Evolutionary conservation across 441 rosid genomes (phyloP).

Genomic region (Mallotus repandus): DNA sequence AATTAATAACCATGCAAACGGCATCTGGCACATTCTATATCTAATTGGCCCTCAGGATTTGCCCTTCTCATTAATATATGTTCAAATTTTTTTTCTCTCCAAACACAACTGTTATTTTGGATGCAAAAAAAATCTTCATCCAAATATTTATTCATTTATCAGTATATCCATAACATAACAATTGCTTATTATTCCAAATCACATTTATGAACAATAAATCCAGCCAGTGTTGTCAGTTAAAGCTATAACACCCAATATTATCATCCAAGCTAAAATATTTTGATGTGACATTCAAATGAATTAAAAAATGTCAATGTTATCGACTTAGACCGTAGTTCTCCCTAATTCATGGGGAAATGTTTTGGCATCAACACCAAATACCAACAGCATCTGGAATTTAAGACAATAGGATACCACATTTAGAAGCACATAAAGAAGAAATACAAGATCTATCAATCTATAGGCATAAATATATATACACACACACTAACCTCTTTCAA

Average conservation of each 20-base stretch:
- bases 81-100: too few species aligned
- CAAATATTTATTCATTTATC: not conserved
- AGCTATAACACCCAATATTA: not conserved
- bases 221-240: not conserved
- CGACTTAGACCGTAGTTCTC: not conserved
- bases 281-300: not conserved
- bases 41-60: not conserved
- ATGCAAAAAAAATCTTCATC: not conserved
- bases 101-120: too few species aligned
- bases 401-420: not conserved
- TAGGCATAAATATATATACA: not conserved
- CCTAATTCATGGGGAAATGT: not conserved
- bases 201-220: not conserved
- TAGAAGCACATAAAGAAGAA: not conserved
- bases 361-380: not conserved
- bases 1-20: not conserved
- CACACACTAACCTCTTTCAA: conserved; percentile 57
- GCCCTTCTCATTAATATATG: too few species aligned
- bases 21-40: not conserved
- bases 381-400: not conserved
- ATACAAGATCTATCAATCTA: too few species aligned
- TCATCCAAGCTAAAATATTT: not conserved
- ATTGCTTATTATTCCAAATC: not conserved
- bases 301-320: not conserved
- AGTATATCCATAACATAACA: not conserved